These are phyloP conservation scores for Cordyceps militaris DNA, from an alignment of 2,329 filamentous ascomycete genomes.

Conservation along the genomic window DNA sequence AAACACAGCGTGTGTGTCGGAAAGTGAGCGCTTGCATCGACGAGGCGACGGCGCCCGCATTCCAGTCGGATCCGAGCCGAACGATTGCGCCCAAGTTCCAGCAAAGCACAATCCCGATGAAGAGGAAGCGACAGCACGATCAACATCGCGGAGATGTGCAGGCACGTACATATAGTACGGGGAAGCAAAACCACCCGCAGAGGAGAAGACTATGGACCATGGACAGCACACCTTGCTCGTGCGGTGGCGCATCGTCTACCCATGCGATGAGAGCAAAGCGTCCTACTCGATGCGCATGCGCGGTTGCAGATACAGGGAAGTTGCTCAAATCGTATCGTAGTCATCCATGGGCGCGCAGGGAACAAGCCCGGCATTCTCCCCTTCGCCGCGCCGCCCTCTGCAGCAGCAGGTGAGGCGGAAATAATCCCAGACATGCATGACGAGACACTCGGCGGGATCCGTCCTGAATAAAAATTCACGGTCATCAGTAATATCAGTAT, in stretches of 20 bases:
- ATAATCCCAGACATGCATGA: slow-evolving; percentile 7
- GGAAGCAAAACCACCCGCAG: too few species aligned
- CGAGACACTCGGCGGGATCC: slow-evolving; percentile 2
- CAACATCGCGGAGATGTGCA: not conserved
- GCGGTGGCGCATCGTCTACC: too few species aligned
- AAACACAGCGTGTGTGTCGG: not conserved
- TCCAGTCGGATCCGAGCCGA: not conserved
- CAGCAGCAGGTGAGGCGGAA: not conserved
- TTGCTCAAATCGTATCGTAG: too few species aligned
- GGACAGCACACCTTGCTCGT: not conserved
- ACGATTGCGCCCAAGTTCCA: not conserved
- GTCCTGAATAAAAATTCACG: not conserved
- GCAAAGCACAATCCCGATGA: not conserved
- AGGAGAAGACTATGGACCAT: too few species aligned
- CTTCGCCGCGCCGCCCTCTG: too few species aligned
- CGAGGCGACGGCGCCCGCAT: not conserved
- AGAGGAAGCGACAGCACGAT: not conserved
- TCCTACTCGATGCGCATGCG: too few species aligned
- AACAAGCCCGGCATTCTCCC: too few species aligned
- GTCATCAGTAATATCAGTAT: not conserved
- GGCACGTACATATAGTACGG: not conserved
- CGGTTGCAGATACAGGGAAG: too few species aligned
- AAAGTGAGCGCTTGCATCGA: not conserved
- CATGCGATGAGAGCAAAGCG: too few species aligned
- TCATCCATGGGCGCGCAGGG: too few species aligned